These are phyloP conservation scores for Noccaea bulbosa DNA, from an alignment of 345 rosid genomes.

Conservation along the genomic window DNA sequence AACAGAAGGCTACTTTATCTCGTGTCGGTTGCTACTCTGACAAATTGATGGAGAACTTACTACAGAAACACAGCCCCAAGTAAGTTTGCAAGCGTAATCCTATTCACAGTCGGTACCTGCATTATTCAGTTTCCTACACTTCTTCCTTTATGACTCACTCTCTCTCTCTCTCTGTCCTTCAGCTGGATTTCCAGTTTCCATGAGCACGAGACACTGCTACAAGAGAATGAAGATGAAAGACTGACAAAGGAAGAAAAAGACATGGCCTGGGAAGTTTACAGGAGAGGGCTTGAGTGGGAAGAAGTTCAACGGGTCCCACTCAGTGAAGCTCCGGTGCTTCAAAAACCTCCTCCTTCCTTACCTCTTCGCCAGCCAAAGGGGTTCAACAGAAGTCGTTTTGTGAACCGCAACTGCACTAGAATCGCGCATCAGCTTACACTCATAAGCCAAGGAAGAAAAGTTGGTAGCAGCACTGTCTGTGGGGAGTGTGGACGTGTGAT, in stretches of 20 bases:
- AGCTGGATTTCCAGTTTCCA: constrained; percentile 96
- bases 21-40: constrained; percentile 77
- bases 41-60: constrained; percentile 84
- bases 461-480: constrained; percentile 78
- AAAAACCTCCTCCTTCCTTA: constrained; percentile 52
- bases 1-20: constrained; percentile 56
- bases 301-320: constrained; percentile 79
- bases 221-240: constrained; percentile 98
- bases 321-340: constrained; percentile 56
- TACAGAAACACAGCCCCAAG: constrained; percentile 81
- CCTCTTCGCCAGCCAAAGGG: constrained; percentile 44
- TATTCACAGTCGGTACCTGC: not conserved
- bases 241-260: constrained; percentile 98
- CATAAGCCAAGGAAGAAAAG: constrained; percentile 82
- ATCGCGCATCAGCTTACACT: constrained; percentile 87
- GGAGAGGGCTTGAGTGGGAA: constrained; percentile 78
- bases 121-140: not conserved
- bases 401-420: constrained; percentile 74
- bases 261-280: constrained; percentile 98
- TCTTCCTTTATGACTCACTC: not conserved
- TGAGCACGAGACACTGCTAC: constrained; percentile 95
- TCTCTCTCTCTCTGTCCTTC: constrained; percentile 1
- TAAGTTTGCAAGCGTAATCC: constrained; percentile 37
- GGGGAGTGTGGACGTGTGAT: constrained; percentile 93
- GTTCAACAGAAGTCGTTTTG: constrained; percentile 56